phyloP scores from a whole-genome alignment of 495 filamentous ascomycete species.

The Achaetomiella virescens region DNA sequence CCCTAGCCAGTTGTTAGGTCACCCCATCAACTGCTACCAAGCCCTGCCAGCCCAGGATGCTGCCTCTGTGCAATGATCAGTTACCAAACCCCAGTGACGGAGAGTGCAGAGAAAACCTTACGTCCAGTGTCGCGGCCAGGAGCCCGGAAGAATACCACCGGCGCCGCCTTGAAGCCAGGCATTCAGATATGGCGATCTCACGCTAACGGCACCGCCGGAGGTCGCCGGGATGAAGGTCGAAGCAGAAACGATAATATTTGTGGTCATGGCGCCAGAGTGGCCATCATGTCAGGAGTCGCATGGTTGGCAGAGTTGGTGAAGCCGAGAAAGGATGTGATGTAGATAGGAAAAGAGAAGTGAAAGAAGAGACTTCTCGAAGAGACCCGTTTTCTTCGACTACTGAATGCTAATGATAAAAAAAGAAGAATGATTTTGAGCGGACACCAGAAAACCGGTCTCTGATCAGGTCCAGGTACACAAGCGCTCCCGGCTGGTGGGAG shows the following conservation, averaged over 20 bases:
- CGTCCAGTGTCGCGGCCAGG: slow-evolving; percentile 29
- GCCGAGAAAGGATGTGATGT: neutral
- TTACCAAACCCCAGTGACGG: slow-evolving; percentile 5
- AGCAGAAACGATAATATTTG: slow-evolving; percentile 1
- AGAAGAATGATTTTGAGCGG: neutral
- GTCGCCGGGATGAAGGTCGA: slow-evolving; percentile 19
- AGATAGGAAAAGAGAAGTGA: neutral
- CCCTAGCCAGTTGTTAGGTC: slow-evolving; percentile 60
- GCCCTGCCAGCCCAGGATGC: slow-evolving; percentile 71
- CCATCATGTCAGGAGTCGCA: slow-evolving; percentile 12
- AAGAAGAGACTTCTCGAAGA: neutral
- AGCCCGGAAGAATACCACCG: slow-evolving; percentile 19
- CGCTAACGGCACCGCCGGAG: slow-evolving; percentile 24
- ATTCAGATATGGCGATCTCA: slow-evolving; percentile 29
- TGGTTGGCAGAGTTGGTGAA: neutral
- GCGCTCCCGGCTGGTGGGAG: neutral
- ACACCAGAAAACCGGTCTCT: neutral
- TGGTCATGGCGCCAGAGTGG: slow-evolving; percentile 10
- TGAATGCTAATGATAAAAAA: neutral
- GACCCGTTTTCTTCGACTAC: neutral
- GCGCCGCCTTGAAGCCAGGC: slow-evolving; percentile 28
- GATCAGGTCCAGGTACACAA: neutral
- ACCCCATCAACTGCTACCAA: slow-evolving; percentile 47
- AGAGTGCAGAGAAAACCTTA: slow-evolving; percentile 6
- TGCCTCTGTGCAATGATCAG: slow-evolving; percentile 57